Percentiles rank a stretch among this genome's conserved stretches.
Conservation (phyloP, 345 rosid species). For the Erodium maritimum region DNA sequence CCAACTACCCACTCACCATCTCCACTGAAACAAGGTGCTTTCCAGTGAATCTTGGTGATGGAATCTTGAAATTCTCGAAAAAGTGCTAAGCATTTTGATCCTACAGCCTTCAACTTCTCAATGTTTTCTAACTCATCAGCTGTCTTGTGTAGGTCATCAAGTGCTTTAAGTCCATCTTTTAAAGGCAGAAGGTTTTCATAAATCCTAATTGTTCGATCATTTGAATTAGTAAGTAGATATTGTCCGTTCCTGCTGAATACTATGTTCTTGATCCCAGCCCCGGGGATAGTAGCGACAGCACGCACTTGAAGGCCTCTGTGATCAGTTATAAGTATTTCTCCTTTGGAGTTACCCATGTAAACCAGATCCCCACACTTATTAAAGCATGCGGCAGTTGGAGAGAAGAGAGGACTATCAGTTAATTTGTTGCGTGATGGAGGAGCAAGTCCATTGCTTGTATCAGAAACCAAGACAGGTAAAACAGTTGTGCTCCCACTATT, state of each 20-base stretch:
- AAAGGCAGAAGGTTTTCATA: slow-evolving; percentile 82
- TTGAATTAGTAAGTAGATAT: slow-evolving; percentile 91
- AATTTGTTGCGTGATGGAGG: slow-evolving; percentile 58
- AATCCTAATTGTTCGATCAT: slow-evolving; percentile 80
- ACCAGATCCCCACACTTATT: slow-evolving; percentile 88
- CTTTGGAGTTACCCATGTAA: slow-evolving; percentile 88
- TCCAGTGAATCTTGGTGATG: slow-evolving; percentile 96
- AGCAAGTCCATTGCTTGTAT: slow-evolving; percentile 38
- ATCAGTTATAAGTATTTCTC: slow-evolving; percentile 85
- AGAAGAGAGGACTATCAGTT: slow-evolving; percentile 51
- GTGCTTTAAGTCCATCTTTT: slow-evolving; percentile 41
- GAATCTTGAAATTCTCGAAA: slow-evolving; percentile 92
- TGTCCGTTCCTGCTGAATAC: slow-evolving; percentile 83
- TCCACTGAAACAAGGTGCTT: slow-evolving; percentile 97
- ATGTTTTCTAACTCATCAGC: slow-evolving; percentile 39
- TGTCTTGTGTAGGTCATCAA: slow-evolving; percentile 34
- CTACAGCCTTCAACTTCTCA: slow-evolving; percentile 70
- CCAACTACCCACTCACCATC: slow-evolving; percentile 98
- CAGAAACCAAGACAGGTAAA: slow-evolving; percentile 63
- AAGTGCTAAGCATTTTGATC: slow-evolving; percentile 68
- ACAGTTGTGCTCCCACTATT: slow-evolving; percentile 44
- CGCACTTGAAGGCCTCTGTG: slow-evolving; percentile 46
- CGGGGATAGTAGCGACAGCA: slow-evolving; percentile 58
- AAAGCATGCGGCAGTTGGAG: slow-evolving; percentile 92
- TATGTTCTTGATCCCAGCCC: slow-evolving; percentile 72